Conservation (phyloP, 2,329 filamentous ascomycete genomes). For the Rachicladosporium sp. region DNA sequence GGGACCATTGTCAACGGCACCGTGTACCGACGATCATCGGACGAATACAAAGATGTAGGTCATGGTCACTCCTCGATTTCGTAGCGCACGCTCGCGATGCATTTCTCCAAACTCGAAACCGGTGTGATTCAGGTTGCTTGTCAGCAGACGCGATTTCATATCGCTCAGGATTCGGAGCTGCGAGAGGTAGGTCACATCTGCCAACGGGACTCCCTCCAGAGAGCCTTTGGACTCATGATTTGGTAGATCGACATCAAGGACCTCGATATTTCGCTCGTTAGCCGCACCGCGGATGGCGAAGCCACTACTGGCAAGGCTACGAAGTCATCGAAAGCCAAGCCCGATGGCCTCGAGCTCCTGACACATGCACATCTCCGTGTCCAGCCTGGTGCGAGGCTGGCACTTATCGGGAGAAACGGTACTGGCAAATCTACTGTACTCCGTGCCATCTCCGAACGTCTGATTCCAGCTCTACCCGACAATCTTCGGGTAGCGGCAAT, state of each 20-base stretch:
- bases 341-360: conserved; percentile 47
- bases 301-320: conserved; percentile 23
- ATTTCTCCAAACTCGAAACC: background rate
- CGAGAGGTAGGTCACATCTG: conserved; percentile 3
- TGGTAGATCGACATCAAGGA: conserved; percentile 45
- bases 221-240: background rate
- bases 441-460: conserved; percentile 3
- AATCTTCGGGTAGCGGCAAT: conserved; percentile 5
- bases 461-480: conserved; percentile 6
- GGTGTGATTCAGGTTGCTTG: conserved; percentile 5
- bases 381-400: conserved; percentile 63
- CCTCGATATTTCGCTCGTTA: conserved; percentile 54
- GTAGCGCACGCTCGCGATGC: too few species aligned
- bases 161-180: conserved; percentile 3
- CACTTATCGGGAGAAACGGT: conserved; percentile 67
- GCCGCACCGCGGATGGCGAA: conserved; percentile 3
- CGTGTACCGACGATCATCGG: too few species aligned
- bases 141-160: conserved; percentile 9
- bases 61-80: too few species aligned
- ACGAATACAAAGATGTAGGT: too few species aligned
- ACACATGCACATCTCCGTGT: conserved; percentile 57
- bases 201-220: too few species aligned
- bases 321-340: conserved; percentile 36
- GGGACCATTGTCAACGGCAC: too few species aligned
- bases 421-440: conserved; percentile 67